Percentiles rank a stretch among this genome's conserved stretches.
These are phyloP conservation scores for Hypoxylon sp. DNA, from an alignment of 2,329 filamentous ascomycete species.

Conservation along the genomic window DNA sequence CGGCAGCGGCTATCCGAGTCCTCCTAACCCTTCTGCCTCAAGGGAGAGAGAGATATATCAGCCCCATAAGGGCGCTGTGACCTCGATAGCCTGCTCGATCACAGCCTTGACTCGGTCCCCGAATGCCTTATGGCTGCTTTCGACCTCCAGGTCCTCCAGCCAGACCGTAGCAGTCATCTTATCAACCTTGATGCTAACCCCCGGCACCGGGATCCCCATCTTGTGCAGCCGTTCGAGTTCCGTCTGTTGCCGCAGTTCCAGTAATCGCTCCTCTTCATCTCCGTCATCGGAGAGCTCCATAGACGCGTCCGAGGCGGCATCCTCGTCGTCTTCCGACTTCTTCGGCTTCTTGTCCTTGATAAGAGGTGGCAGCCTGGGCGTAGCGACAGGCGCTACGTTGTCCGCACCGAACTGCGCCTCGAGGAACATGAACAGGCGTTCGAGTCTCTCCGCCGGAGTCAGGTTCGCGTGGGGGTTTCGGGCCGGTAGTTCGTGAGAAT, in stretches of 20 bases:
- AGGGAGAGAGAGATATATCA: slow-evolving; percentile 49
- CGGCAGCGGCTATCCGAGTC: neutral
- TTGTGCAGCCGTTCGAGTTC: slow-evolving; percentile 86
- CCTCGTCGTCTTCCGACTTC: slow-evolving; percentile 50
- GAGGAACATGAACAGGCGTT: slow-evolving; percentile 93
- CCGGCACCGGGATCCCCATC: slow-evolving; percentile 91
- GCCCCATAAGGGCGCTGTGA: slow-evolving; percentile 81
- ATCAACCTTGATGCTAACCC: slow-evolving; percentile 88
- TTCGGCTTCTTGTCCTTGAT: slow-evolving; percentile 55
- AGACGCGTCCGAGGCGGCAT: slow-evolving; percentile 56
- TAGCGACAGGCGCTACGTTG: slow-evolving; percentile 82
- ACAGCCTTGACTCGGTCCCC: slow-evolving; percentile 89
- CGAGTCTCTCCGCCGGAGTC: slow-evolving; percentile 81
- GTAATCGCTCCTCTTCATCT: slow-evolving; percentile 61
- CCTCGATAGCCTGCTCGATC: slow-evolving; percentile 90
- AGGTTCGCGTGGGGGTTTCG: slow-evolving; percentile 82
- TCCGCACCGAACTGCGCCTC: slow-evolving; percentile 95
- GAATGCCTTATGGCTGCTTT: slow-evolving; percentile 83
- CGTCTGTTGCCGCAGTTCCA: slow-evolving; percentile 70
- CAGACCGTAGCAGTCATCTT: slow-evolving; percentile 90
- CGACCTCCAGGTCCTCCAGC: slow-evolving; percentile 92
- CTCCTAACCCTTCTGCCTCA: slow-evolving; percentile 6
- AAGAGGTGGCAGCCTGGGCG: slow-evolving; percentile 68
- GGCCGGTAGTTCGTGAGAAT: slow-evolving; percentile 65
- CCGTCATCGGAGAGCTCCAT: slow-evolving; percentile 57